A percentile compares a stretch with the other conserved stretches of the same genome.
Conservation (phyloP, 441 rosid genomes). For the Geranium incanum region DNA sequence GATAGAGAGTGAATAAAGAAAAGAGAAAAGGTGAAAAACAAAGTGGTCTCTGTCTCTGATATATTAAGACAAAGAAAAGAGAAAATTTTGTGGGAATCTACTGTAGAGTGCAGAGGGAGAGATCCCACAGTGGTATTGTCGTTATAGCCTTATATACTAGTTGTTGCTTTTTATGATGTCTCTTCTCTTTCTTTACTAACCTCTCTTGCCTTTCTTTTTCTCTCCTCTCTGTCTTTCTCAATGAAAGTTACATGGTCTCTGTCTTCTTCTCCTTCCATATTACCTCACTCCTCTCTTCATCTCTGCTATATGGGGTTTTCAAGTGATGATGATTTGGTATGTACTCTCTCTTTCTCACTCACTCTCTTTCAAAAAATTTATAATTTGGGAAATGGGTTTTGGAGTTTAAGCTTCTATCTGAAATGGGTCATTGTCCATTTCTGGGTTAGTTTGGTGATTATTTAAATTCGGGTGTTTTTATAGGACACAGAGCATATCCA, state of each 20-base stretch:
- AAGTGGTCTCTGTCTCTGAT: neutral
- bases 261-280: neutral
- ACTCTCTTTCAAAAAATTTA: neutral
- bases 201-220: neutral
- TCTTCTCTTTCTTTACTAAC: neutral
- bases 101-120: no score
- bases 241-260: neutral
- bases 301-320: neutral
- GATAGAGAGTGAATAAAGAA: neutral
- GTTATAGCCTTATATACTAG: neutral
- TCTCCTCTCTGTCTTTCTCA: neutral
- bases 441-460: neutral
- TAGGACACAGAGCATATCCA: slow-evolving; percentile 1
- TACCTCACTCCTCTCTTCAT: neutral
- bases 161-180: neutral
- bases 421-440: neutral
- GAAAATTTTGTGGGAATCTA: neutral
- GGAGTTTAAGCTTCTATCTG: neutral
- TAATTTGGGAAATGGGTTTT: neutral
- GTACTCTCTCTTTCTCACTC: neutral
- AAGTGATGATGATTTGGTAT: neutral
- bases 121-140: neutral
- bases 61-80: no score
- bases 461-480: neutral
- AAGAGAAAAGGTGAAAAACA: neutral